Evolutionary conservation across 2,329 filamentous ascomycete genomes (phyloP).

Genomic region (Byssothecium circinans): DNA sequence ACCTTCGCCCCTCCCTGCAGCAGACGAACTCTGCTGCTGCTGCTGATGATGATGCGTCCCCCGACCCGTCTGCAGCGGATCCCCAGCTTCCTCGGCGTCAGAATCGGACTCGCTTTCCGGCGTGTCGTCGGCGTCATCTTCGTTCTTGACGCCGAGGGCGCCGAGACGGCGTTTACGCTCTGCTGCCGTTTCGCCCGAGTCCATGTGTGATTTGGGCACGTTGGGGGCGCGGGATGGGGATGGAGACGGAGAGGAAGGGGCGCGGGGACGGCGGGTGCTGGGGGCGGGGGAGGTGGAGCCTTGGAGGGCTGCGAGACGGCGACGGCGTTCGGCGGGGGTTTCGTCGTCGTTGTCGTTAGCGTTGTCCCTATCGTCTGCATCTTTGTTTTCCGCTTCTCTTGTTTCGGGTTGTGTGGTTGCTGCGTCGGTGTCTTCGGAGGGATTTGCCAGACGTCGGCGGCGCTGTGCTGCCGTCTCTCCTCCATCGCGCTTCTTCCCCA

Average conservation of each 20-base stretch:
- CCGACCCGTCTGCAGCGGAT: constrained; percentile 39
- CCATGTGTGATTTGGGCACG: constrained; percentile 30
- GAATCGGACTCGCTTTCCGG: constrained; percentile 29
- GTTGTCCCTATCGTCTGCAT: too few species aligned
- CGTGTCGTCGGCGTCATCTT: constrained; percentile 25
- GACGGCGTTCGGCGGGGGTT: constrained; percentile 18
- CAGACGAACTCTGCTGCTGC: too few species aligned
- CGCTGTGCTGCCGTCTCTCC: constrained; percentile 47
- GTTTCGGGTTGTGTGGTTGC: constrained; percentile 1
- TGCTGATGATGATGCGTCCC: constrained; percentile 18
- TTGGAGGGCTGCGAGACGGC: constrained; percentile 19
- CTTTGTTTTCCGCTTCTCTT: too few species aligned
- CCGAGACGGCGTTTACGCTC: constrained; percentile 74
- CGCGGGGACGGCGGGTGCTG: constrained; percentile 9
- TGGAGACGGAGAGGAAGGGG: constrained; percentile 15
- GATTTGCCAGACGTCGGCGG: constrained; percentile 44
- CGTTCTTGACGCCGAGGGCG: constrained; percentile 68
- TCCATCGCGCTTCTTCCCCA: constrained; percentile 22
- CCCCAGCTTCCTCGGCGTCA: constrained; percentile 38
- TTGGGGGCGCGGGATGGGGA: constrained; percentile 13
- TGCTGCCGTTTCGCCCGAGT: constrained; percentile 68
- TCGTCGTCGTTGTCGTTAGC: constrained; percentile 42
- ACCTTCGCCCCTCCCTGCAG: not conserved
- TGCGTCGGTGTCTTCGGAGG: constrained; percentile 9
- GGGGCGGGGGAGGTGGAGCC: constrained; percentile 17